Evolutionary conservation across 1,284 basidiomycete species (phyloP), one percentile per base, ranked within the genome.

Genomic region (Sanguinoderma infundibulare): DNA sequence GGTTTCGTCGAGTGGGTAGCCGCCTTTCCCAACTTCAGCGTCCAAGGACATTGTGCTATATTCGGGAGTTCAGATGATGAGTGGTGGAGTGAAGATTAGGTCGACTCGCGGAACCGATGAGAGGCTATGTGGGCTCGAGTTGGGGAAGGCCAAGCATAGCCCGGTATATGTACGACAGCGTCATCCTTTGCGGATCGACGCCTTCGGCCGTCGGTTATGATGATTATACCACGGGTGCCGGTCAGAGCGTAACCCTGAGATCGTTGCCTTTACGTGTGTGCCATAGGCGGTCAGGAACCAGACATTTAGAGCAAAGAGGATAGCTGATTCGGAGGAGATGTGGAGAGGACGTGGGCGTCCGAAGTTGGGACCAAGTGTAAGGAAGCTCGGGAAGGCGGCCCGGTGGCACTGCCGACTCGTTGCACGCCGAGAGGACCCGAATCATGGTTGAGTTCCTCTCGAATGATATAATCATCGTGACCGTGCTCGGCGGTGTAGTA

Each of bases 1-100:
- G 9, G 9, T 50, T 26, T 67, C 68, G 52, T 69, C 66, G 35
- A 70, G 22, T 12, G 63, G 56, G 24, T 46, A 26, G 28, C 42
- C 14, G 28, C 14, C 42, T 46, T 26, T 46, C 42, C 28, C 12
- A 6, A 46, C 6, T 3, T 26, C 12, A 15, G n/a, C n/a, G 17
- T 12, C 28, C 15, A 15, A 12, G 12, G 42, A 46, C 42, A 46
- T 46, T 10, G 22, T 20, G 8, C 12, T 4, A 5, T 2, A n/a
- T n/a, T n/a, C n/a, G n/a, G n/a, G n/a, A n/a, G n/a, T n/a, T n/a
- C n/a, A n/a, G 42, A 26, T 14, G 42, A 4, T 8, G 42, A 9
- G 39, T 9, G 24, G 22, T 6, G 5, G 24, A 2, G 24, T 15
- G 42, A 46, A 28, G 24, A 5, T 26, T 8, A 2, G 24, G 42